Percentiles rank a stretch among this genome's conserved stretches.
Evolutionary conservation across 331 rosid species (phyloP).

Genomic region (Dryas integrifolia): DNA sequence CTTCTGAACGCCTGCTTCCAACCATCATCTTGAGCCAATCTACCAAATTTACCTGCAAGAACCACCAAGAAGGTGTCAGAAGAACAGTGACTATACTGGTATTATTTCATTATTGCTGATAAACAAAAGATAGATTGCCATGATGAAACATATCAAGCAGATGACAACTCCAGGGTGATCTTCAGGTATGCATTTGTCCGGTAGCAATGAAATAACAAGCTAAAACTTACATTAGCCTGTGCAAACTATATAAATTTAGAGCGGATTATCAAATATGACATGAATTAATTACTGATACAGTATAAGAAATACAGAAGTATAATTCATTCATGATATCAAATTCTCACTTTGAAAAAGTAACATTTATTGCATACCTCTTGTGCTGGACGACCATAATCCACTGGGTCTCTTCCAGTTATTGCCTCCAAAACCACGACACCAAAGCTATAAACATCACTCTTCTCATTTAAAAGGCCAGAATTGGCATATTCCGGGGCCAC

Average conservation of each 20-base stretch:
- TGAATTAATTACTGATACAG: background rate
- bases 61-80: slow-evolving; percentile 20
- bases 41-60: slow-evolving; percentile 78
- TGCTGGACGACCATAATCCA: slow-evolving; percentile 69
- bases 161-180: background rate
- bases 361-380: slow-evolving; percentile 50
- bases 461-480: slow-evolving; percentile 88
- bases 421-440: slow-evolving; percentile 90
- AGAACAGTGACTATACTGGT: background rate
- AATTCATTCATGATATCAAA: background rate
- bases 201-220: background rate
- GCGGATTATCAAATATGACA: background rate
- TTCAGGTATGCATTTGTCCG: background rate
- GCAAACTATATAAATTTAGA: background rate
- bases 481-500: slow-evolving; percentile 97
- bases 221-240: background rate
- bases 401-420: slow-evolving; percentile 90
- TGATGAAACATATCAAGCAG: background rate
- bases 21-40: slow-evolving; percentile 98
- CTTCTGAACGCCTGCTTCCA: slow-evolving; percentile 80
- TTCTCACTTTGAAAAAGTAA: background rate
- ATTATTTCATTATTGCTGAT: background rate
- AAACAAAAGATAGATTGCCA: background rate
- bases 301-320: background rate
- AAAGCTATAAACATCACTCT: slow-evolving; percentile 91